phyloP scores from a whole-genome alignment of 169 alveolate species.

The Eimeria falciformis region DNA sequence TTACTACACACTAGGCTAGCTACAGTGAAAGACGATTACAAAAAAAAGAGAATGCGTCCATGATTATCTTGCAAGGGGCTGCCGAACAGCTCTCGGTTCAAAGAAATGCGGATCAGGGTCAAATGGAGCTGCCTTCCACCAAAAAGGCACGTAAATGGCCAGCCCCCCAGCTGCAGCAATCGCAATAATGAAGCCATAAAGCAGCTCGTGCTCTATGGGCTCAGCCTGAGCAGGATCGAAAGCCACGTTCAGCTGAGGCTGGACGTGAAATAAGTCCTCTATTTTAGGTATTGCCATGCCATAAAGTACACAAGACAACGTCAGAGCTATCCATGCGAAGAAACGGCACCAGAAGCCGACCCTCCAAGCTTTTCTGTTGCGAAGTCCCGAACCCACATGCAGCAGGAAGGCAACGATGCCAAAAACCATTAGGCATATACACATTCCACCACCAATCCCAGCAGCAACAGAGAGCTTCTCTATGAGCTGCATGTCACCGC shows the following conservation, averaged over 20 bases:
- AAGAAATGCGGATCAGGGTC: conserved; percentile 48
- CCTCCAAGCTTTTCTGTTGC: conserved; percentile 40
- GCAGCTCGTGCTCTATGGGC: conserved; percentile 42
- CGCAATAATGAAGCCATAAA: conserved; percentile 29
- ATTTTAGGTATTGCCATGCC: neutral
- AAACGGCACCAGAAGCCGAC: conserved; percentile 9
- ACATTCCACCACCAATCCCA: neutral
- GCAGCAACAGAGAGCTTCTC: conserved; percentile 42
- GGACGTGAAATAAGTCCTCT: conserved; percentile 39
- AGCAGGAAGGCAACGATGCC: conserved; percentile 14
- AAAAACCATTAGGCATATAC: neutral
- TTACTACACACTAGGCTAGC: too few species aligned
- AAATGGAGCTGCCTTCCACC: conserved; percentile 56
- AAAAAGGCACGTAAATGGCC: conserved; percentile 17
- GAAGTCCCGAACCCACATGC: conserved; percentile 25
- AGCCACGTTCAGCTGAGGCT: conserved; percentile 50
- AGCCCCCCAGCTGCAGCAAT: neutral
- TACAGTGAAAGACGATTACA: too few species aligned
- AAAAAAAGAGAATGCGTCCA: too few species aligned
- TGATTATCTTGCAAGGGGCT: neutral
- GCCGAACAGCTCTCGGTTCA: conserved; percentile 7
- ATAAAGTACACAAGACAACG: neutral
- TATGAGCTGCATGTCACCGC: conserved; percentile 40
- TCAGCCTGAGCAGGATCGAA: conserved; percentile 51
- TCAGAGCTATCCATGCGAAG: conserved; percentile 1